A percentile compares a stretch with the other conserved stretches of the same genome.
phyloP scores from a whole-genome alignment of 129 eudicot genomes.

The Helianthus annuus region HanXRQr2.0-SUNRISE NC_035441.2:110414047-110414546 shows the following conservation, averaged over 20 bases:
- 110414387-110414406: conserved; percentile 48
- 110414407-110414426: conserved; percentile 48
- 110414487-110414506: background rate
- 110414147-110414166: background rate
- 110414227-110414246: background rate
- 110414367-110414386: conserved; percentile 36
- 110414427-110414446: conserved; percentile 66
- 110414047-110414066: conserved; percentile 67
- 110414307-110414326: background rate
- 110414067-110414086: conserved; percentile 77
- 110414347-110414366: background rate
- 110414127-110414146: background rate
- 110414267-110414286: background rate
- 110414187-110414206: background rate
- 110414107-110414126: background rate
- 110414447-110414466: conserved; percentile 58
- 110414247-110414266: background rate
- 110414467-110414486: conserved; percentile 18
- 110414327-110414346: background rate
- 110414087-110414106: conserved; percentile 31
- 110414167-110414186: background rate
- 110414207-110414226: background rate
- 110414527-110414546: background rate
- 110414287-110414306: background rate
- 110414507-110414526: background rate